Base-by-base conservation (phyloP, 495 filamentous ascomycete species). In the Trichocladium antarcticum region DNA sequence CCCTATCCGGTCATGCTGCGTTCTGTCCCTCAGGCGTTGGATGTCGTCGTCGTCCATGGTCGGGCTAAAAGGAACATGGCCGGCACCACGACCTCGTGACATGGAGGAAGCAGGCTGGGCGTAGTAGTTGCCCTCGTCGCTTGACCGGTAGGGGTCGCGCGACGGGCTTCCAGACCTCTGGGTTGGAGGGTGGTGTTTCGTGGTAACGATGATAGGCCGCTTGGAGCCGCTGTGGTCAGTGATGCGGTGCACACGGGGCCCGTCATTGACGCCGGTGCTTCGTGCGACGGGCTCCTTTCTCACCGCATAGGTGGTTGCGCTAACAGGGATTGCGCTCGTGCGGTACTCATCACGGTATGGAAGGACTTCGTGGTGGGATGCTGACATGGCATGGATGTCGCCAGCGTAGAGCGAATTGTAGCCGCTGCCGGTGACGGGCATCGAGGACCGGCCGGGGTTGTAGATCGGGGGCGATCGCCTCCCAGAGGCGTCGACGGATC, bases 21-120 rank as follows among this genome's bases (percentile, higher is more conserved):
- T 70, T 15, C 70, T 64, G 37, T 74, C 70, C 31, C 63, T 63
- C 32, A 72, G 56, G 15, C 72, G 67, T 10, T 54, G 58, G 34
- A 65, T 68, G 46, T 75, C 72, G 16, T 73, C 72, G 27, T 67
- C 62, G 42, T 69, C 68, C 28, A 72, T 47, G 6, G 60, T 53
- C 35, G 64, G 62, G 51, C 64, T 66, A 11, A 65, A 64, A 9
- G 54, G 54, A 9, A 38, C 50, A 27, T 51, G 53, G 8, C 38
- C 53, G 49, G 45, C 52, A 51, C 37, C 53, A 49, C 70, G 63
- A 29, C 62, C 53, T 20, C 63, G 68, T 29, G 50, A 48, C 14
- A 70, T 68, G 32, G 75, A 76, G 14, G 69, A 69, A 16, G 74
- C 74, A 1, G 75, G 75, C 58, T 69, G 62, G 21, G 72, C 52